Evolutionary conservation across 371 early-diverging fungal genomes (phyloP).

Genomic region (Capillidium heterosporum): DNA sequence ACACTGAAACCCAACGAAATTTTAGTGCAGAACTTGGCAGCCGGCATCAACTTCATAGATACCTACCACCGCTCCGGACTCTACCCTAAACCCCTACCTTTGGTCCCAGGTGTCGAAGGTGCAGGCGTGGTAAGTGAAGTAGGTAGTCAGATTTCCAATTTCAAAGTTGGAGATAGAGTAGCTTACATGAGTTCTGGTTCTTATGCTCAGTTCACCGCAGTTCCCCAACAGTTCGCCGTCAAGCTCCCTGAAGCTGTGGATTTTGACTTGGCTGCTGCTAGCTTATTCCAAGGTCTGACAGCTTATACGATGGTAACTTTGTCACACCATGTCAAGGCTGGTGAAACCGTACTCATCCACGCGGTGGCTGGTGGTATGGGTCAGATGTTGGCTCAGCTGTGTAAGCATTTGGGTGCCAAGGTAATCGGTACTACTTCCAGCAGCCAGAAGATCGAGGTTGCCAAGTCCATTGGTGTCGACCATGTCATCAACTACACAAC

Average conservation of each 20-base stretch:
- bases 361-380: conserved; percentile 91
- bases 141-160: conserved; percentile 35
- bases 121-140: conserved; percentile 67
- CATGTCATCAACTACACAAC: conserved; percentile 51
- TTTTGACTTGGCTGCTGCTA: conserved; percentile 44
- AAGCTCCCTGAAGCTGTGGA: conserved; percentile 34
- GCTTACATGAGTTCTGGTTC: conserved; percentile 40
- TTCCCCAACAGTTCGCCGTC: conserved; percentile 17
- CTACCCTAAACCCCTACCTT: conserved; percentile 49
- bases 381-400: conserved; percentile 49
- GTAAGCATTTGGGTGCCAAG: conserved; percentile 58
- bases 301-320: conserved; percentile 57
- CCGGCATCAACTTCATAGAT: conserved; percentile 87
- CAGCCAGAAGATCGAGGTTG: conserved; percentile 55
- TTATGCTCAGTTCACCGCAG: conserved; percentile 66
- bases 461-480: conserved; percentile 49
- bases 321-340: conserved; percentile 50
- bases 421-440: conserved; percentile 84
- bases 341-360: conserved; percentile 66
- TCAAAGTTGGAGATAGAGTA: conserved; percentile 68
- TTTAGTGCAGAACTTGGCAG: conserved; percentile 55
- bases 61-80: conserved; percentile 80
- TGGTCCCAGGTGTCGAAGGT: conserved; percentile 63
- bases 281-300: conserved; percentile 55
- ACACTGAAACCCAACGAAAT: conserved; percentile 33